phyloP scores from a whole-genome alignment of 1,139 yeast species.

The Nakaseomyces nivariensis region DNA sequence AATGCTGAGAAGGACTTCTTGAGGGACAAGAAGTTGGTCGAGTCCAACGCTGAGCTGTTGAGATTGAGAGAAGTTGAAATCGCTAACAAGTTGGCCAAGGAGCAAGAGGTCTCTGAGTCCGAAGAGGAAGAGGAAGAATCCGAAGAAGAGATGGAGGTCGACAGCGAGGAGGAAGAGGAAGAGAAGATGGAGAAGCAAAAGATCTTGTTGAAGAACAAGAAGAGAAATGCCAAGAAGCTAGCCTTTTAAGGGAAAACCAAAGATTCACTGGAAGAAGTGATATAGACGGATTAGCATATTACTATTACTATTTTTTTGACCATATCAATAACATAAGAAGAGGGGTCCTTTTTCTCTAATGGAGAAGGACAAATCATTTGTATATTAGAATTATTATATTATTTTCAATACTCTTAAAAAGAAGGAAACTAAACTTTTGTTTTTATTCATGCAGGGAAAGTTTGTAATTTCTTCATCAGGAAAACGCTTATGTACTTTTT shows the following conservation, averaged over 20 bases:
- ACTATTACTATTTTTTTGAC: too few relatives aligned
- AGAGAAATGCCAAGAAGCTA: conserved; percentile 32
- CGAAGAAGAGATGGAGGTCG: conserved; percentile 36
- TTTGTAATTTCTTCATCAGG: too few relatives aligned
- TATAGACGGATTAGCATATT: background rate
- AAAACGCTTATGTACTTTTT: too few relatives aligned
- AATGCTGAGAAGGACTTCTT: conserved; percentile 81
- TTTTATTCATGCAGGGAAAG: too few relatives aligned
- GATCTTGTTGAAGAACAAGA: conserved; percentile 69
- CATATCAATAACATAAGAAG: too few relatives aligned
- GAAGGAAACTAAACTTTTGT: too few relatives aligned
- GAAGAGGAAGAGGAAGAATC: conserved; percentile 40
- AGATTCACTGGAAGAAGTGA: too few relatives aligned
- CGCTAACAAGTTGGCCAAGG: conserved; percentile 67
- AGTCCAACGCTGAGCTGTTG: conserved; percentile 76
- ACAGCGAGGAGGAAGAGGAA: conserved; percentile 35
- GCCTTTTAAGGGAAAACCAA: conserved; percentile 12
- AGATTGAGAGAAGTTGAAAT: conserved; percentile 89
- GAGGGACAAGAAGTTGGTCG: conserved; percentile 82
- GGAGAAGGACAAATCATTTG: too few relatives aligned
- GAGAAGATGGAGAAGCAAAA: conserved; percentile 52
- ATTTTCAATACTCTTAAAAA: too few relatives aligned
- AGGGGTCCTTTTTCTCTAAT: too few relatives aligned
- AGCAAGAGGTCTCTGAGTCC: conserved; percentile 44
- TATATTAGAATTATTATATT: too few relatives aligned